Base-by-base conservation (phyloP, 202 grass and related monocot species). In the Carex sylvatica region DNA sequence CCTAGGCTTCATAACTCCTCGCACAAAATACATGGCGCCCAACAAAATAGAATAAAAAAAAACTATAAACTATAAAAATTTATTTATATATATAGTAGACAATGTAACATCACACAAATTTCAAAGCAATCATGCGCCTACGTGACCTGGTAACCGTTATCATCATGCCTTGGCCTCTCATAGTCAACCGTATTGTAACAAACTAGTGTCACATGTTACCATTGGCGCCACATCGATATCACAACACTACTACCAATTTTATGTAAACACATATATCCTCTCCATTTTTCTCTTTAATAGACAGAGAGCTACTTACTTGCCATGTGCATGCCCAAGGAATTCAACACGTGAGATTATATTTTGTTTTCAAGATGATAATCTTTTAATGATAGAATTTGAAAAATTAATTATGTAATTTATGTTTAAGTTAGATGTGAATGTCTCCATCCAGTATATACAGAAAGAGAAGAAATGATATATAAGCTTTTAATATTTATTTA, bases 181-280 rank as follows among this genome's bases (percentile, higher is more conserved):
- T 84, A 63, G 70, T 84, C 83, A 84, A 84, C 83, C 54, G 74
- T 82, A 84, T 84, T 84, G 83, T 77, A 84, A 84, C 83, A 84
- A 84, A 78, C 83, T 84, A 60, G 69, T 84, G 83, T 84, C 83
- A 84, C 69, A 84, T 84, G 82, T 51, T 46, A 62, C 82, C 70
- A 78, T 78, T 67, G 79, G 79, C 61, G 22, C 79, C n/a, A 67
- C 60, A 81, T 31, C n/a, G 30, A 31, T 2, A 31, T 81, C 79
- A 81, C 79, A 81, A 63, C 33, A 23, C 60, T 51, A 67, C 40
- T 18, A 81, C 60, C 20, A 47, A 68, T 68, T 30, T 82, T 65
- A 31, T 65, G 40, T 68, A 14, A 26, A 35, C 61, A 35, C 61
- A 64, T n/a, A n/a, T n/a, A n/a, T 65, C 35, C 61, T 53, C 79